Evolutionary conservation across 176 grass and related monocot species (phyloP).

Genomic region (Rhynchospora tenuis): DNA sequence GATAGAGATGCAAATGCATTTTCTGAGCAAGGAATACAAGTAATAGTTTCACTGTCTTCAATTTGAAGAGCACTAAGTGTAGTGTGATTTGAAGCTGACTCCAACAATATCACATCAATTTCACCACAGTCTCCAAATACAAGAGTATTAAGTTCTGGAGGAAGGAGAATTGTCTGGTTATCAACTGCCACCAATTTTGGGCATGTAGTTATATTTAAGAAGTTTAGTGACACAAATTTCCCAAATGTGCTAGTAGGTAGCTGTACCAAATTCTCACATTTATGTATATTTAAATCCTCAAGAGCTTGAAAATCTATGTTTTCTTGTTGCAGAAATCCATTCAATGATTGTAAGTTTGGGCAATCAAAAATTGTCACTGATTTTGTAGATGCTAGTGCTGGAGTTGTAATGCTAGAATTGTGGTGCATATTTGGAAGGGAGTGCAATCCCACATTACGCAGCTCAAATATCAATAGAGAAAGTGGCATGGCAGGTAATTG

Average conservation of each 20-base stretch:
- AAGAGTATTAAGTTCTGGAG: neutral
- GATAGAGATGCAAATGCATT: neutral
- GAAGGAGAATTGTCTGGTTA: neutral
- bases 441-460: neutral
- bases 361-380: slow-evolving; percentile 12
- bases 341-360: neutral
- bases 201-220: neutral
- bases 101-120: too few species aligned
- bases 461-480: slow-evolving; percentile 1
- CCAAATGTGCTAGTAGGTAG: neutral
- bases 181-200: neutral
- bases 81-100: too few species aligned
- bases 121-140: neutral
- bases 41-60: too few species aligned
- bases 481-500: slow-evolving; percentile 26
- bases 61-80: too few species aligned
- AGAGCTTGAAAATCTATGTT: neutral
- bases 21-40: too few species aligned
- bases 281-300: neutral
- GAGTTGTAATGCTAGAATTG: neutral
- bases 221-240: slow-evolving; percentile 1
- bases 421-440: slow-evolving; percentile 22
- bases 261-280: slow-evolving; percentile 15
- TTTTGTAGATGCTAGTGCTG: neutral
- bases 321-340: slow-evolving; percentile 24